Conservation (phyloP, 257 asterid genomes). For the Voacanga thouarsii region DNA sequence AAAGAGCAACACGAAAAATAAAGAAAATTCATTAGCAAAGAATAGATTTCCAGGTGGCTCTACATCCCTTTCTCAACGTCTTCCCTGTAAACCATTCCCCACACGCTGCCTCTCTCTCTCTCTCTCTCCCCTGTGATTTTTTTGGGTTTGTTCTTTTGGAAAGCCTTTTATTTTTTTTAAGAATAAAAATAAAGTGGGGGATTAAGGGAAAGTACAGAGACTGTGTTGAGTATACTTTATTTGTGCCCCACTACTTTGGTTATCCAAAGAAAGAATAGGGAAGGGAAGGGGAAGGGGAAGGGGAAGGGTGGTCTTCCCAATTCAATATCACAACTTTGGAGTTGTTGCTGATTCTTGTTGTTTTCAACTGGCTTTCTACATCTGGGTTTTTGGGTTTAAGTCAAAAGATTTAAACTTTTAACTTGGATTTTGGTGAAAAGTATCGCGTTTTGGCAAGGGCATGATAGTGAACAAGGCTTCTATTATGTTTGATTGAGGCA, state of each 20-base stretch:
- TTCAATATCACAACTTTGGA: constrained; percentile 9
- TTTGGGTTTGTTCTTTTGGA: too few species aligned
- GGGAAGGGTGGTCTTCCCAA: constrained; percentile 4
- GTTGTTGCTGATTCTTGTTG: constrained; percentile 18
- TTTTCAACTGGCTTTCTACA: constrained; percentile 32
- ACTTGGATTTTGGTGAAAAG: constrained; percentile 31
- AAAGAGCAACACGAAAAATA: neutral
- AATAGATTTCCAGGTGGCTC: constrained; percentile 7
- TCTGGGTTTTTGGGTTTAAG: constrained; percentile 29
- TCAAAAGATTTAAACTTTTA: constrained; percentile 34
- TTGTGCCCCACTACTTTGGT: constrained; percentile 18
- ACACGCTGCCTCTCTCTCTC: neutral
- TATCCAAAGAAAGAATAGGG: neutral
- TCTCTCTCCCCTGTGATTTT: neutral
- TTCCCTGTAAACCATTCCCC: constrained; percentile 3
- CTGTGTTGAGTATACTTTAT: constrained; percentile 10
- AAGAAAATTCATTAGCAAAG: neutral
- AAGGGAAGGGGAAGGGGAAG: neutral
- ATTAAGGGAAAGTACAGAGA: constrained; percentile 20
- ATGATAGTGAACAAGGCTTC: constrained; percentile 17
- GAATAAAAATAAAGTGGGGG: neutral
- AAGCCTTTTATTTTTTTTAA: neutral
- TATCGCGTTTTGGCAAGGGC: constrained; percentile 18
- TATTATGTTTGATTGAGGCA: constrained; percentile 28
- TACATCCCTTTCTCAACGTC: constrained; percentile 3